Base-by-base conservation (phyloP, 768 basidiomycete genomes). In the Pleurotus salmoneostramineus region DNA sequence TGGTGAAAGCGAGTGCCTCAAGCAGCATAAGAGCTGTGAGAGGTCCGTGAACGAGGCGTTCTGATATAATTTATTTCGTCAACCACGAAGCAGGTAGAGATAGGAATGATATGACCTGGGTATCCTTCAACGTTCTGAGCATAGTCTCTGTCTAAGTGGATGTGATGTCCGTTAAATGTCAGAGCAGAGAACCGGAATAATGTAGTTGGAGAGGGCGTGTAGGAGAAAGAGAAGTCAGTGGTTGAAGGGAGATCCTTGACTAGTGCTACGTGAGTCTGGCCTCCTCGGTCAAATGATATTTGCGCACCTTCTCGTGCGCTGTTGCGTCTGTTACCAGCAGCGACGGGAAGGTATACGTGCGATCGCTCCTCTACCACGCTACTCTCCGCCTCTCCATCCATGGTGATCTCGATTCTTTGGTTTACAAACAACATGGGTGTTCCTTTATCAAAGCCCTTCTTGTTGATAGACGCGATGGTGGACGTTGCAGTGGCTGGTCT, bases 141-240 rank as follows among this genome's bases (percentile, higher is more conserved):
- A 66, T 86, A 91, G 21, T 85, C 82, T 58, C 83, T 83, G 71
- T 93, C 90, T 31, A 93, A 80, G 70, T 95, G 92, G 62, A 95
- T 90, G 62, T 84, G 79, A 62, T 95, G 92, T 10, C 83, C 89
- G 63, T 95, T 94, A 74, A 91, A 92, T 62, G 87, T 93, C 21
- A 95, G 75, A 15, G 92, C 90, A 4, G 91, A 93, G 72, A 88
- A 95, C 21, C 91, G 84, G 74, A 95, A 95, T 17, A 94, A 74
- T 0, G 88, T 91, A 6, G 85, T 84, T 36, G 83, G 70, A 27
- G 80, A 83, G 3, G 91, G 91, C 11, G 72, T 82, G 65, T 85
- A 91, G 33, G 72, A 76, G 68, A 91, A 86, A 3, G 82, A 78
- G 67, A 89, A 86, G 60, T 86, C 81, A 27, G 72, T 59, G 0